Evolutionary conservation across 805 yeast genomes (phyloP), one percentile per base, ranked within the genome.

Genomic region (Metschnikowia henanensis): DNA sequence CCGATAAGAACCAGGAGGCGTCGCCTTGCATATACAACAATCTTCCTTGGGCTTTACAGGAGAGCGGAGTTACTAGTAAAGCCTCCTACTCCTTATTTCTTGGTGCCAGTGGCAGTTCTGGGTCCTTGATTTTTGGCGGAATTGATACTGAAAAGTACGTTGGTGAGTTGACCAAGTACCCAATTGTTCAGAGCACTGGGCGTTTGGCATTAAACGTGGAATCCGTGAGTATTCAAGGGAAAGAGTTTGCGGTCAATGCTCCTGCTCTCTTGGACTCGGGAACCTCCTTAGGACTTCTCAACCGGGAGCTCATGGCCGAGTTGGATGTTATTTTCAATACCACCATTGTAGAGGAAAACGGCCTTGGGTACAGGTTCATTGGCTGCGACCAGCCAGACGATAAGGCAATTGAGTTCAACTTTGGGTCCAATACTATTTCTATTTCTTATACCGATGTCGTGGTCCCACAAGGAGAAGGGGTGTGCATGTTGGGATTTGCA

Each of bases 61-160:
- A 67, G 22, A 76, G 76, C 42, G 90, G 90, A 0, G 52, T 77
- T 30, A 84, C 80, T 43, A 53, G 72, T 31, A 72, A 75, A 36
- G 70, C 72, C 30, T 77, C 77, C 0, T 87, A 83, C 58, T 84
- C 91, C 0, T 64, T 87, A 42, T 84, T 68, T 54, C 68, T 87
- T 59, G 76, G 81, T 50, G 61, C 65, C 3, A 12, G 13, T 16
- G 55, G 65, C n/a, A 41, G 36, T 6, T 21, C 59, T 3, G 75
- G 75, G 9, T 53, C 61, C 19, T 45, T 70, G 18, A 58, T 70
- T 43, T 70, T 70, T 55, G 75, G 75, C 4, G 75, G 72, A 4
- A 64, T 68, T 12, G 75, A 70, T 50, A 65, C 63, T 42, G 66
- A 68, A 39, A 70, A 70, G 51, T 68, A 64, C 52, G 31, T 55